Base-by-base conservation (phyloP, 257 asterid species). In the Solanum pinnatisectum region DNA sequence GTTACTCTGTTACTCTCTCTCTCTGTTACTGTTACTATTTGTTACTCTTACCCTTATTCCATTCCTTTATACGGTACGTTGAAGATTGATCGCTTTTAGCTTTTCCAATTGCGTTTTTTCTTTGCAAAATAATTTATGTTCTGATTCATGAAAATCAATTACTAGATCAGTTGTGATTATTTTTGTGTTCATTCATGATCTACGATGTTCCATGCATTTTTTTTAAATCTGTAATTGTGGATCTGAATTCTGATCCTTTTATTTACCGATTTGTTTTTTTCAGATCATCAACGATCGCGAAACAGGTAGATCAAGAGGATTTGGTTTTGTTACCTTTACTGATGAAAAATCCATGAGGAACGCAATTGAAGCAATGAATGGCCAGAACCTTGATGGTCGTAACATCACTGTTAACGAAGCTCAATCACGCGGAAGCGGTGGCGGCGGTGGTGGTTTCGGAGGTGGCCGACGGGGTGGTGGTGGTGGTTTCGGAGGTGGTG, bases 301-400 rank as follows among this genome's bases (percentile, higher is more conserved):
- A 90, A 97, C 98, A 3, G 99, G 99, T 1, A 94, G 99, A 87
- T 97, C 99, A 4, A 94, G 98, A 88, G 99, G 99, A 0, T 97
- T 97, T 56, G 99, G 99, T 36, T 97, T 97, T 46, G 99, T 97
- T 20, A 97, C 99, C 1, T 97, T 97, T 84, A 91, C 68, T 85
- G 96, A 94, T 10, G 99, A 97, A 92, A 91, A 94, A 22, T 40
- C 98, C 2, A 97, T 97, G 99, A 93, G 89, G 72, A 94, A 89
- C 5, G 98, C 99, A 0, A 96, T 97, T 20, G 96, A 94, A 15
- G 96, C 87, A 20, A 95, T 97, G 99, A 95, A 97, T 89, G 99
- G 99, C 3, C 94, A 92, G 86, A 94, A 91, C 15, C 96, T 97
- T 15, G 99, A 96, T 27, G 99, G 98, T 3, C 96, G 98, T 5